These are phyloP conservation scores for Globisporangium solare DNA, from an alignment of 352 stramenopile species.

Conservation along the genomic window DNA sequence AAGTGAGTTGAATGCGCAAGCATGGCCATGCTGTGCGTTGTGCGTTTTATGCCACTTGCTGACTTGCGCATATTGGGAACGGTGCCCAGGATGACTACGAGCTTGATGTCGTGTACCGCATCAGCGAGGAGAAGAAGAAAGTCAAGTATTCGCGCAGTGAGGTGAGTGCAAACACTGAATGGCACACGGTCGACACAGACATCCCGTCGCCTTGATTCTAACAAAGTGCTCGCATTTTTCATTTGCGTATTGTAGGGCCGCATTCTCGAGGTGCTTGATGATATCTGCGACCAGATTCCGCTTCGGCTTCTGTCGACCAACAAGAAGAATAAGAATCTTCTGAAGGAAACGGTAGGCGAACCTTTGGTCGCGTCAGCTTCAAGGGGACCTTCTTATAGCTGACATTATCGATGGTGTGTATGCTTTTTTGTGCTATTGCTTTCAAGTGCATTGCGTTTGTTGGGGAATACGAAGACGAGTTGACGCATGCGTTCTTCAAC, in stretches of 20 bases:
- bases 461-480: conserved; percentile 73
- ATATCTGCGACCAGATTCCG: conserved; percentile 54
- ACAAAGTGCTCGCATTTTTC: background rate
- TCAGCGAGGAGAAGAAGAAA: conserved; percentile 86
- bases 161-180: conserved; percentile 16
- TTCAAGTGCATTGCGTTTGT: conserved; percentile 72
- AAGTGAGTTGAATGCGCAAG: conserved; percentile 18
- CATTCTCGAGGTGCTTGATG: conserved; percentile 83
- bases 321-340: conserved; percentile 52
- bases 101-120: conserved; percentile 81
- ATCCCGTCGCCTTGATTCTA: background rate
- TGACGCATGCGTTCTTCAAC: conserved; percentile 75
- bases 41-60: background rate
- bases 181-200: too few relatives aligned
- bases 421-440: conserved; percentile 1
- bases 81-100: conserved; percentile 60
- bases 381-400: too few relatives aligned
- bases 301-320: conserved; percentile 29
- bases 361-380: too few relatives aligned
- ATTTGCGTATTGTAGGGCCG: conserved; percentile 32
- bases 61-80: background rate
- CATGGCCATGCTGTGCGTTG: background rate
- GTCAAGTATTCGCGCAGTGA: conserved; percentile 82
- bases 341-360: conserved; percentile 43
- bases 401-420: too few relatives aligned